Evolutionary conservation across 805 yeast species (phyloP).

Genomic region (Suhomyces canberraensis): DNA sequence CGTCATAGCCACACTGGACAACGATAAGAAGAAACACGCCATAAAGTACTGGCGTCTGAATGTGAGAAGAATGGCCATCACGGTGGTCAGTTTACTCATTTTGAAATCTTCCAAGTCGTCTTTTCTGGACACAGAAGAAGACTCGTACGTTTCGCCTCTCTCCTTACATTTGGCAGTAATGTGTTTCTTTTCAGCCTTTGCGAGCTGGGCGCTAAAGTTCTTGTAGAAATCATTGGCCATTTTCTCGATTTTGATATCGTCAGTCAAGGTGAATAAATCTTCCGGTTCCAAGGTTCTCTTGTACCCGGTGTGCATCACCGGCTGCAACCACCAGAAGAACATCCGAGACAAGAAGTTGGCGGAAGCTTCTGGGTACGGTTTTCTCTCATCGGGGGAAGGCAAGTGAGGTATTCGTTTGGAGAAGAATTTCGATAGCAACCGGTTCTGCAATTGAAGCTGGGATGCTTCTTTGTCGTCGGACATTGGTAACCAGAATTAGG

Average conservation of each 20-base stretch:
- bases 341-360: constrained; percentile 40
- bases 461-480: constrained; percentile 7
- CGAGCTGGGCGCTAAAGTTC: constrained; percentile 11
- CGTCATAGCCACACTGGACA: constrained; percentile 25
- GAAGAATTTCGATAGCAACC: constrained; percentile 33
- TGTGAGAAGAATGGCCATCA: constrained; percentile 23
- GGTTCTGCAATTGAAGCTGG: constrained; percentile 24
- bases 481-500: not conserved
- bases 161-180: constrained; percentile 23
- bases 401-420: constrained; percentile 45
- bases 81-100: constrained; percentile 18
- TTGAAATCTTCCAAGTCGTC: constrained; percentile 31
- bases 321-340: constrained; percentile 68
- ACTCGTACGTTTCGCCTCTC: constrained; percentile 20
- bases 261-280: constrained; percentile 48
- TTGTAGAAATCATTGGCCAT: constrained; percentile 27
- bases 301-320: constrained; percentile 64
- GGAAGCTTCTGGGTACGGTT: constrained; percentile 39
- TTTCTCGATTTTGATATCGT: constrained; percentile 30
- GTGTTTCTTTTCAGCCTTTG: constrained; percentile 15
- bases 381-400: constrained; percentile 50
- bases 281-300: constrained; percentile 65
- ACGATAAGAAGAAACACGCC: constrained; percentile 19
- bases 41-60: constrained; percentile 27
- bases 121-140: constrained; percentile 16